These are phyloP conservation scores for Eutypa lata DNA, from an alignment of 2,329 filamentous ascomycete genomes.

Conservation along the genomic window DNA sequence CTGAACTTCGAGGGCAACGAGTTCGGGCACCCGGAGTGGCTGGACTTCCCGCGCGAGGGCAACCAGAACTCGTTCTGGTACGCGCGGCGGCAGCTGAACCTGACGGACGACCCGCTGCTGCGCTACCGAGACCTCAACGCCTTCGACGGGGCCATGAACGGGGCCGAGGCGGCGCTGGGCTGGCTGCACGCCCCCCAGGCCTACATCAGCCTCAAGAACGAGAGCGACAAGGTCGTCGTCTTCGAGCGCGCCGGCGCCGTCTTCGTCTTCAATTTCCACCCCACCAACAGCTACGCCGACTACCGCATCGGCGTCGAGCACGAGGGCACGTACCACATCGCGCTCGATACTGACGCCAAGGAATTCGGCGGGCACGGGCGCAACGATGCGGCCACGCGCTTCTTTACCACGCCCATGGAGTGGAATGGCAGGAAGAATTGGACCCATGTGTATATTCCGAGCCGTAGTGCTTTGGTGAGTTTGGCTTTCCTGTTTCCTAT, in stretches of 20 bases:
- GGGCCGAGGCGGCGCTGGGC: slow-evolving; percentile 80
- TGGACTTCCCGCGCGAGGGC: slow-evolving; percentile 93
- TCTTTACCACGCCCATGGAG: slow-evolving; percentile 85
- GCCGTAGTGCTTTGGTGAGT: slow-evolving; percentile 76
- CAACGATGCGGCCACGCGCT: slow-evolving; percentile 75
- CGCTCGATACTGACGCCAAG: slow-evolving; percentile 76
- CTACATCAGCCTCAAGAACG: slow-evolving; percentile 91
- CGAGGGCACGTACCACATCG: slow-evolving; percentile 80
- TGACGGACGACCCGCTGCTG: slow-evolving; percentile 80
- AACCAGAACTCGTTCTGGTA: slow-evolving; percentile 95
- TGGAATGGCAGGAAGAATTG: slow-evolving; percentile 93
- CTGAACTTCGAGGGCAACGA: slow-evolving; percentile 99
- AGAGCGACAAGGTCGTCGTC: slow-evolving; percentile 89
- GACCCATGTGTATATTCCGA: slow-evolving; percentile 86
- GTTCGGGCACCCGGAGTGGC: slow-evolving; percentile 98
- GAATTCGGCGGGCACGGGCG: slow-evolving; percentile 77
- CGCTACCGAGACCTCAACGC: slow-evolving; percentile 91
- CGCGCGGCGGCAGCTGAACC: slow-evolving; percentile 87
- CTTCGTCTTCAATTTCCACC: slow-evolving; percentile 96
- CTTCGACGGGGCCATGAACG: slow-evolving; percentile 91
- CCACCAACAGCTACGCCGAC: slow-evolving; percentile 79
- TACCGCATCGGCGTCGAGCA: slow-evolving; percentile 88
- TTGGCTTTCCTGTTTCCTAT: background rate
- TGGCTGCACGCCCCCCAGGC: slow-evolving; percentile 87
- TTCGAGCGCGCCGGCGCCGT: slow-evolving; percentile 89